These are phyloP conservation scores for Zea mays DNA, from an alignment of 176 grass and related monocot species.

Conservation along the genomic window DNA sequence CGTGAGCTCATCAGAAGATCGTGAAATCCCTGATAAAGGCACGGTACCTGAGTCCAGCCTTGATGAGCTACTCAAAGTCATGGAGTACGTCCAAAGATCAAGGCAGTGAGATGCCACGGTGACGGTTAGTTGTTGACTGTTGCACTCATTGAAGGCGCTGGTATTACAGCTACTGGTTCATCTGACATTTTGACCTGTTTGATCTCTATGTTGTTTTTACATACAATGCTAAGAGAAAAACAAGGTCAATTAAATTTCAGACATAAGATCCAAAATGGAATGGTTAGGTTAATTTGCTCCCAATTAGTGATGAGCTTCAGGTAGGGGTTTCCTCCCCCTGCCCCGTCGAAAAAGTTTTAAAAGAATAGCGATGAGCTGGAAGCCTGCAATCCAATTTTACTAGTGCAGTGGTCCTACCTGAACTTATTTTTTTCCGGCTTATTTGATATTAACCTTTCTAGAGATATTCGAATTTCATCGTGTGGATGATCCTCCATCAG, in stretches of 20 bases:
- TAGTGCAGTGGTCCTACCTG: not conserved
- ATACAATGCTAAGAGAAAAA: slow-evolving; percentile 81
- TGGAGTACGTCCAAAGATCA: slow-evolving; percentile 65
- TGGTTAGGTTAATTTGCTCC: slow-evolving; percentile 46
- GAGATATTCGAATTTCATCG: slow-evolving; percentile 95
- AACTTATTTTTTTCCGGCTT: too few relatives aligned
- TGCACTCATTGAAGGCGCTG: slow-evolving; percentile 80
- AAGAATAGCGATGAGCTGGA: not conserved
- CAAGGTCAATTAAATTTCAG: slow-evolving; percentile 94
- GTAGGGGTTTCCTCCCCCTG: too few relatives aligned
- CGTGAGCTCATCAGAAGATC: slow-evolving; percentile 33
- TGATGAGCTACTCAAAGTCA: slow-evolving; percentile 76
- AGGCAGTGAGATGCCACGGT: slow-evolving; percentile 70
- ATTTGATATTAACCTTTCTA: slow-evolving; percentile 49
- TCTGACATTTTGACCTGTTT: slow-evolving; percentile 38
- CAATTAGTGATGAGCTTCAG: not conserved
- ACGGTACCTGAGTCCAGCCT: slow-evolving; percentile 45
- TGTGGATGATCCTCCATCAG: slow-evolving; percentile 93
- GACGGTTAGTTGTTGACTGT: slow-evolving; percentile 94
- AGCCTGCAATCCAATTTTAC: too few relatives aligned
- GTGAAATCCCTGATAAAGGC: slow-evolving; percentile 29
- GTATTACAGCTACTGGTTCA: slow-evolving; percentile 54
- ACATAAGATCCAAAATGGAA: slow-evolving; percentile 91
- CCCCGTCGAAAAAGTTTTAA: too few relatives aligned
- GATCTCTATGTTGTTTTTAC: slow-evolving; percentile 88